Percentiles rank a stretch among this genome's conserved stretches.
Evolutionary conservation across 768 basidiomycete species (phyloP).

Genomic region (Grammothele lineata): DNA sequence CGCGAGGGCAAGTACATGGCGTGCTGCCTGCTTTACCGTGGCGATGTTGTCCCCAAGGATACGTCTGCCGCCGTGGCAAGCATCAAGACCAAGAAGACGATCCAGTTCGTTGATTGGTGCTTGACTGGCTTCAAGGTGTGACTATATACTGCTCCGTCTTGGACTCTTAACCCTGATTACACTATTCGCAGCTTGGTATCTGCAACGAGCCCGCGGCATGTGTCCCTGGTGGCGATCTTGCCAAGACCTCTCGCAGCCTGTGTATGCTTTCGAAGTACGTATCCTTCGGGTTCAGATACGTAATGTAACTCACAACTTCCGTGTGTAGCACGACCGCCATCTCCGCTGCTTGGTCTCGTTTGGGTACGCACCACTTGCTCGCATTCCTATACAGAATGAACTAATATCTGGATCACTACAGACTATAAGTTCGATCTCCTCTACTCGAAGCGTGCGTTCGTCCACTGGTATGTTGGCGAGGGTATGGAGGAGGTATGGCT

Average conservation of each 20-base stretch:
- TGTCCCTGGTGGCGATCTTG: constrained; percentile 93
- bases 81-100: constrained; percentile 97
- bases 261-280: constrained; percentile 93
- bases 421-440: constrained; percentile 99
- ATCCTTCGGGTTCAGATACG: not conserved
- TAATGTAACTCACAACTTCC: not conserved
- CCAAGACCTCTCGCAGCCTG: constrained; percentile 88
- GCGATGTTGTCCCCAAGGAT: constrained; percentile 97
- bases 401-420: constrained; percentile 24
- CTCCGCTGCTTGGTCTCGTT: constrained; percentile 90
- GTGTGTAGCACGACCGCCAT: constrained; percentile 78
- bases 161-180: too few relatives aligned
- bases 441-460: constrained; percentile 93
- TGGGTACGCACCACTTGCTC: constrained; percentile 41
- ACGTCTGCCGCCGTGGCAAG: constrained; percentile 87
- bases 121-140: constrained; percentile 90
- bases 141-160: too few relatives aligned
- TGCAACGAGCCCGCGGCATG: constrained; percentile 94
- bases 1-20: constrained; percentile 99
- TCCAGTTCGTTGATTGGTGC: constrained; percentile 98
- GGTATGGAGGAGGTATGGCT: constrained; percentile 89
- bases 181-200: constrained; percentile 77
- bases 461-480: constrained; percentile 96
- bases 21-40: constrained; percentile 88
- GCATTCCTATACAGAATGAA: too few relatives aligned